Conservation (phyloP, 768 basidiomycete genomes). For the Tephrocybe sp. region DNA sequence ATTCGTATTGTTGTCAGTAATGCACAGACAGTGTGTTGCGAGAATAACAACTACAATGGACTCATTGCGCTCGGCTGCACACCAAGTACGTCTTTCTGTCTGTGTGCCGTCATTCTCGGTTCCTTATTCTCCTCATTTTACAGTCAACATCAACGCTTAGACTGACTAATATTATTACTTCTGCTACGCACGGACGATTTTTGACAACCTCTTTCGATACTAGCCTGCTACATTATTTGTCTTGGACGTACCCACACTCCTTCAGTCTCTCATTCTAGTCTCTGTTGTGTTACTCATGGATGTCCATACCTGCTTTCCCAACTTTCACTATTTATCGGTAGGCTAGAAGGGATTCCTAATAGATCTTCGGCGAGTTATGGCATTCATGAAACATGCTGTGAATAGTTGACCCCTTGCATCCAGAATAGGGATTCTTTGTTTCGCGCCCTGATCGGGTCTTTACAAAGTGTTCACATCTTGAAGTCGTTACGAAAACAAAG, state of each 20-base stretch:
- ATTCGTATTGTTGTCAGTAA: conserved; percentile 21
- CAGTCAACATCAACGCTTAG: conserved; percentile 24
- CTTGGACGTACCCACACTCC: conserved; percentile 5
- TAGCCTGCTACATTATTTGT: not conserved
- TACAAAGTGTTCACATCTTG: no score
- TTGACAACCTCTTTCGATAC: not conserved
- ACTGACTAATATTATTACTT: not conserved
- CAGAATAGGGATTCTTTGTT: no score
- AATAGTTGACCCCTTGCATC: no score
- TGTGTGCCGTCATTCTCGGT: not conserved
- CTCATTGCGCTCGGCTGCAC: conserved; percentile 40
- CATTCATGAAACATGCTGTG: no score
- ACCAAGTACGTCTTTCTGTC: conserved; percentile 32
- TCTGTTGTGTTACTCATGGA: not conserved
- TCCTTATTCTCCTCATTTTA: not conserved
- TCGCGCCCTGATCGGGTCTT: no score
- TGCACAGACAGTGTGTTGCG: conserved; percentile 44
- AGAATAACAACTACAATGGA: conserved; percentile 40
- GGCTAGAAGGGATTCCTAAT: not conserved
- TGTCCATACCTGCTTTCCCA: not conserved
- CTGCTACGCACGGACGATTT: not conserved
- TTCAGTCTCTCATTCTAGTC: not conserved
- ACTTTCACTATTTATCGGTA: not conserved
- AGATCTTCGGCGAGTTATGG: no score
- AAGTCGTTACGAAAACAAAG: no score